Evolutionary conservation across 2,329 filamentous ascomycete genomes (phyloP), one percentile per base, ranked within the genome.

Genomic region (Cytospora mali): DNA sequence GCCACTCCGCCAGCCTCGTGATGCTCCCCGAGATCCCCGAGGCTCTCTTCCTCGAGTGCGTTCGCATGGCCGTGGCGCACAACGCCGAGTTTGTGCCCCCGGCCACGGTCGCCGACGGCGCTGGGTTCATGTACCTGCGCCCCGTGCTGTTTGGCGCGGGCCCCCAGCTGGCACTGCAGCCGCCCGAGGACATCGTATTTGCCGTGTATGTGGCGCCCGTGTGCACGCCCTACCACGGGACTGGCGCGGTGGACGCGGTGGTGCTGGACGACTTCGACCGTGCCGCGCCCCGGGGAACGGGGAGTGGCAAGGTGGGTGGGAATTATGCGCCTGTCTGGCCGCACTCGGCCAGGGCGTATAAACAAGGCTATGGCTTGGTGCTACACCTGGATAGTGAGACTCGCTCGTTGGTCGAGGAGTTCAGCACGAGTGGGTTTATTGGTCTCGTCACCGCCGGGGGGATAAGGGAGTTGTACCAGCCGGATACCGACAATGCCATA

Each of bases 1-100:
- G 83, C 63, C 81, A 84, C 71, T 88, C 84, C 5, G 85, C 86
- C 2, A 80, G 80, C 31, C 86, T 81, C 72, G 82, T 90, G 62
- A 86, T 84, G 50, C 84, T 90, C 68, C 88, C 88, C 0, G 78
- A 81, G 2, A 79, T 89, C 0, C 86, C 88, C 0, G 78, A 82
- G 29, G 77, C 82, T 0, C 77, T 83, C 42, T 90, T 90, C 74
- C 69, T 86, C 23, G 75, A 81, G 52, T 83, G 81, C 67, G 83
- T 87, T 50, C 80, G 82, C 57, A 73, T 88, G 33, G 88, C 88
- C 5, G 87, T 90, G 11, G 80, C 79, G 3, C 77, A 83, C 66
- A 91, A 91, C 68, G 88, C 88, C 16, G 87, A 84, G 62, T 89
- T 82, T 69, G 88, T 90, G 0, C 88, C 88, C 3, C 88, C 88